Percentiles rank a stretch among this genome's conserved stretches.
phyloP scores from a whole-genome alignment of 2,329 filamentous ascomycete genomes.

The Paradendryphiella salina region DNA sequence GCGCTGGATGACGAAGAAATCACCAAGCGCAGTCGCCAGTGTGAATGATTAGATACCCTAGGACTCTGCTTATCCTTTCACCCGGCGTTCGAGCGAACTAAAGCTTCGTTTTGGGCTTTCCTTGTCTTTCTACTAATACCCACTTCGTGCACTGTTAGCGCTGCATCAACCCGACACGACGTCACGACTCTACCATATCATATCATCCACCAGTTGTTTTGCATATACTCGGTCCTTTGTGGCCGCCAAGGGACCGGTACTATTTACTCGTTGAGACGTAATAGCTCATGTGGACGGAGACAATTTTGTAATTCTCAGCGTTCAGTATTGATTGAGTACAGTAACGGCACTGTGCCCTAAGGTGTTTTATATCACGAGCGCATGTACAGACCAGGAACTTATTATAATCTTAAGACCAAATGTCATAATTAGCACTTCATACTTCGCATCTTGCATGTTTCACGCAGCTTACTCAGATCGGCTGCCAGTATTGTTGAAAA shows the following conservation, averaged over 20 bases:
- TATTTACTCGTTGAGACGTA: slow-evolving; percentile 23
- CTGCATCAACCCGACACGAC: slow-evolving; percentile 31
- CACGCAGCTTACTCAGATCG: background rate
- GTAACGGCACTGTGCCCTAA: background rate
- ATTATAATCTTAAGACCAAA: background rate
- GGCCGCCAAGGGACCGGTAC: slow-evolving; percentile 9
- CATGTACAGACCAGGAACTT: background rate
- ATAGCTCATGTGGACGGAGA: slow-evolving; percentile 35
- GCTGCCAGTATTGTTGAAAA: background rate
- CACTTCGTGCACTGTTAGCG: slow-evolving; percentile 14
- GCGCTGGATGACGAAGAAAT: slow-evolving; percentile 78
- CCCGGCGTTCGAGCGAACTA: slow-evolving; percentile 20
- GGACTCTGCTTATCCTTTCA: slow-evolving; percentile 8
- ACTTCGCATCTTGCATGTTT: background rate
- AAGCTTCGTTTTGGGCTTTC: background rate
- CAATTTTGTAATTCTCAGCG: background rate
- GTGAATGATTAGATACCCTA: slow-evolving; percentile 29
- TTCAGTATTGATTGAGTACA: background rate
- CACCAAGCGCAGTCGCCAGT: slow-evolving; percentile 36
- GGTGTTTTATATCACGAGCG: slow-evolving; percentile 1
- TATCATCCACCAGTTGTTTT: slow-evolving; percentile 19
- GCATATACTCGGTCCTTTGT: slow-evolving; percentile 20
- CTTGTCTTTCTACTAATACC: slow-evolving; percentile 31
- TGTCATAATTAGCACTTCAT: slow-evolving; percentile 3
- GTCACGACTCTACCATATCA: slow-evolving; percentile 26